Percentiles rank a stretch among this genome's conserved stretches.
Evolutionary conservation across 2,329 filamentous ascomycete genomes (phyloP).

Genomic region (Exutisphaerella laricina): DNA sequence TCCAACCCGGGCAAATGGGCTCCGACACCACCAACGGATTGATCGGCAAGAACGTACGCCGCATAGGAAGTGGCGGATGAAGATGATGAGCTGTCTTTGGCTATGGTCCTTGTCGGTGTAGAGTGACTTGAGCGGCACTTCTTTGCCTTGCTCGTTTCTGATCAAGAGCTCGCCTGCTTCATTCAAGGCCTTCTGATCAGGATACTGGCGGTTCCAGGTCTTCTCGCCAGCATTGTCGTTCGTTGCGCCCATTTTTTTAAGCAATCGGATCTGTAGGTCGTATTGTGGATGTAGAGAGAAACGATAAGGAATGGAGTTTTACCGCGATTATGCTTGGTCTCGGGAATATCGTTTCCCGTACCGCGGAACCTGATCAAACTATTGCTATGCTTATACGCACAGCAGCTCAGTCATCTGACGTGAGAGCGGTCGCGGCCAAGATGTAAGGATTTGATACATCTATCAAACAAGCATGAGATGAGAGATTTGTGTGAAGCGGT

Average conservation of each 20-base stretch:
- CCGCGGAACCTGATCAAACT: too few relatives aligned
- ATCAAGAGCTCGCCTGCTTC: slow-evolving; percentile 23
- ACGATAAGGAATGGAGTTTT: too few relatives aligned
- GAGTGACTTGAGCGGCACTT: slow-evolving; percentile 25
- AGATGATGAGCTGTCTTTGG: slow-evolving; percentile 31
- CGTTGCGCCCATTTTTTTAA: slow-evolving; percentile 14
- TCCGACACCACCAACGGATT: too few relatives aligned
- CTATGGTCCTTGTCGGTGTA: slow-evolving; percentile 18
- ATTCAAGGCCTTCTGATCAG: slow-evolving; percentile 14
- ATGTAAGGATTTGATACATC: not conserved
- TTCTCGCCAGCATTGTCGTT: slow-evolving; percentile 9
- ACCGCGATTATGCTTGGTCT: too few relatives aligned
- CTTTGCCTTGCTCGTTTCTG: slow-evolving; percentile 26
- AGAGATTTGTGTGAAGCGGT: not conserved
- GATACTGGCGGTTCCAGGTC: slow-evolving; percentile 12
- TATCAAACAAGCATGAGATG: too few relatives aligned
- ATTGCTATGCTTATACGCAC: too few relatives aligned
- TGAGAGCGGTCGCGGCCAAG: not conserved
- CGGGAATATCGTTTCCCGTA: too few relatives aligned
- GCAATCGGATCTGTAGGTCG: too few relatives aligned
- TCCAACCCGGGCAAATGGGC: too few relatives aligned
- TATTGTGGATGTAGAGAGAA: not conserved
- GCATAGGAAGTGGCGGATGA: slow-evolving; percentile 39
- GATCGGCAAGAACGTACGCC: slow-evolving; percentile 27
- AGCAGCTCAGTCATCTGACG: not conserved